A percentile compares a stretch with the other conserved stretches of the same genome.
Evolutionary conservation across 441 rosid species (phyloP).

Genomic region (Gossypium davidsonii): DNA sequence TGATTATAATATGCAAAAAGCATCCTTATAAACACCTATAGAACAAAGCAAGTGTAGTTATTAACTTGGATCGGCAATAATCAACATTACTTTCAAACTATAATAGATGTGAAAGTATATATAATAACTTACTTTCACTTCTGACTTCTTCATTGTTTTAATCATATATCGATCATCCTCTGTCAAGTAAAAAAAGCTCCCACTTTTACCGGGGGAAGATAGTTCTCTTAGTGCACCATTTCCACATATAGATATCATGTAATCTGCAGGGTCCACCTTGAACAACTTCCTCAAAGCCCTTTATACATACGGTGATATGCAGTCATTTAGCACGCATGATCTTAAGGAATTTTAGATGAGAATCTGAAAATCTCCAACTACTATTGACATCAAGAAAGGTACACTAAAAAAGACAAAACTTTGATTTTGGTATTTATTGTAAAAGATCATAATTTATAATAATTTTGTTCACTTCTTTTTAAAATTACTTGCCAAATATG

Average conservation of each 20-base stretch:
- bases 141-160: slow-evolving; percentile 59
- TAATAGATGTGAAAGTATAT: background rate
- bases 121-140: slow-evolving; percentile 53
- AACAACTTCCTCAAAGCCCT: slow-evolving; percentile 65
- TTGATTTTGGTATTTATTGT: too few species aligned
- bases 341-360: background rate
- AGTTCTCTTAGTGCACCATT: slow-evolving; percentile 67
- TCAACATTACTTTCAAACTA: background rate
- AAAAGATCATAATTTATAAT: too few species aligned
- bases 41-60: background rate
- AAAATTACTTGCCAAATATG: background rate
- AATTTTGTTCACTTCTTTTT: too few species aligned
- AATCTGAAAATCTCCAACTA: background rate
- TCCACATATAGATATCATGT: slow-evolving; percentile 69
- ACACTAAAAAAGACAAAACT: too few species aligned
- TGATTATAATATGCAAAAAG: slow-evolving; percentile 63
- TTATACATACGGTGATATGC: slow-evolving; percentile 1
- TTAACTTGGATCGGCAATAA: background rate
- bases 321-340: background rate
- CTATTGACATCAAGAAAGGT: too few species aligned
- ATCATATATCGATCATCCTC: slow-evolving; percentile 45
- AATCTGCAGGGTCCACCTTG: slow-evolving; percentile 68
- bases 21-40: slow-evolving; percentile 63
- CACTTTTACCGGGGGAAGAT: slow-evolving; percentile 85
- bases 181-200: slow-evolving; percentile 64